Evolutionary conservation across 2,329 filamentous ascomycete species (phyloP), one percentile per base, ranked within the genome.

Genomic region (Xenoacremonium recifei): DNA sequence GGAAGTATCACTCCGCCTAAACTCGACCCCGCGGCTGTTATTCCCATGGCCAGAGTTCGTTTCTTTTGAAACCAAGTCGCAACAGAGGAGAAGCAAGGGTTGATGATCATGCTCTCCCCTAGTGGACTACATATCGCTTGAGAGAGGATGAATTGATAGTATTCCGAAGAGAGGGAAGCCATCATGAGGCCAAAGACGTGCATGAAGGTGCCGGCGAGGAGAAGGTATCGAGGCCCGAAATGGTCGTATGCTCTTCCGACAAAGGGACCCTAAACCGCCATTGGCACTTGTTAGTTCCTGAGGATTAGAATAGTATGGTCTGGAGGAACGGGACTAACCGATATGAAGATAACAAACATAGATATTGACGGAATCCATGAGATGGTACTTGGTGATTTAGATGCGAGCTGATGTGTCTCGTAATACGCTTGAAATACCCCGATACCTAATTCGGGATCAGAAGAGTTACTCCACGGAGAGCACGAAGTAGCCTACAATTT

Each of bases 141-240:
- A 7, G 60, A 49, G 1, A 67, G 48, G 11, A 67, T 50, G 30
- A 66, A 58, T 37, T 66, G 64, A 34, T 58, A 65, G 45, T 65
- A 65, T 30, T 62, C 39, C 0, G 47, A 57, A n/a, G 52, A 43
- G 17, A 82, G 56, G 18, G 68, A 73, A 0, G 75, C 69, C 76
- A 82, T 80, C 76, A 84, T 81, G 13, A 82, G 53, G 6, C 75
- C 73, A 39, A 82, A 73, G 17, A 82, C 70, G 43, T 80, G 73
- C 29, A 79, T 55, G 39, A 79, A 63, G 1, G 70, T 72, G 10
- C 78, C 77, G 18, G 60, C 51, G 3, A 75, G 21, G 1, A 81
- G 52, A 1, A 85, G 61, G 35, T 66, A 72, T 23, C 72, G 70
- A 0, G 81, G 78, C 0, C 83, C 82, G 46, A 78, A 76, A 44